Conservation (phyloP, 805 yeast genomes). For the Saccharomycopsis fibuligera region DNA sequence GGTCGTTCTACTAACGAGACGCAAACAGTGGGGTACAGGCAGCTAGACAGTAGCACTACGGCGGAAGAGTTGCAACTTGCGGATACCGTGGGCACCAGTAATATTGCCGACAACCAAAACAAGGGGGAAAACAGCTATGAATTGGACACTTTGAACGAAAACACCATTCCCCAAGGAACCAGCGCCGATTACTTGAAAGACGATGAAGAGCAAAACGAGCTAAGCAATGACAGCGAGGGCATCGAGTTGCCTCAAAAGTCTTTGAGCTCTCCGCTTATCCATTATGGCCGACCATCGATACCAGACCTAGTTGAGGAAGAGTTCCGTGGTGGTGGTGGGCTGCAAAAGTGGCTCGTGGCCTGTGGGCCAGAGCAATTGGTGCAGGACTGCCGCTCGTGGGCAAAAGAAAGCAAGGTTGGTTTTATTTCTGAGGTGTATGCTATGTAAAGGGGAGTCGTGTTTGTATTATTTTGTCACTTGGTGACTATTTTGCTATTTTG, state of each 20-base stretch:
- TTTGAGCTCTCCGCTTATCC: constrained; percentile 12
- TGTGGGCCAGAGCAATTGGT: constrained; percentile 52
- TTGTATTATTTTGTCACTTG: background rate
- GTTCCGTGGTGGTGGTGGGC: background rate
- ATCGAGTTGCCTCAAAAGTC: no score
- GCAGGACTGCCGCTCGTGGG: constrained; percentile 34
- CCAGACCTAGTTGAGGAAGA: constrained; percentile 34
- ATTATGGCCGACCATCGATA: constrained; percentile 34
- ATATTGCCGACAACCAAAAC: no score
- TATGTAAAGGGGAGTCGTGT: constrained; percentile 7
- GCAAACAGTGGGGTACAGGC: no score
- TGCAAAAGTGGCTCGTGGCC: constrained; percentile 41
- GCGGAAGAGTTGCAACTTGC: no score
- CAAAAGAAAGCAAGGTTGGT: constrained; percentile 30
- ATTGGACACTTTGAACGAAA: no score
- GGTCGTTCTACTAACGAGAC: no score
- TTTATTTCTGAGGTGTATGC: constrained; percentile 41
- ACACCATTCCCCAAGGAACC: no score
- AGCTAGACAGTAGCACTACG: no score
- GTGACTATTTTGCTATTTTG: no score
- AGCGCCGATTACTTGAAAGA: constrained; percentile 6
- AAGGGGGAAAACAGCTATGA: no score
- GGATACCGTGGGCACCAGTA: no score
- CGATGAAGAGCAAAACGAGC: constrained; percentile 22
- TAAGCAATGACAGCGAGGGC: no score